Conservation (phyloP, 1,139 yeast genomes). For the Saccharomyces pastorianus region DNA sequence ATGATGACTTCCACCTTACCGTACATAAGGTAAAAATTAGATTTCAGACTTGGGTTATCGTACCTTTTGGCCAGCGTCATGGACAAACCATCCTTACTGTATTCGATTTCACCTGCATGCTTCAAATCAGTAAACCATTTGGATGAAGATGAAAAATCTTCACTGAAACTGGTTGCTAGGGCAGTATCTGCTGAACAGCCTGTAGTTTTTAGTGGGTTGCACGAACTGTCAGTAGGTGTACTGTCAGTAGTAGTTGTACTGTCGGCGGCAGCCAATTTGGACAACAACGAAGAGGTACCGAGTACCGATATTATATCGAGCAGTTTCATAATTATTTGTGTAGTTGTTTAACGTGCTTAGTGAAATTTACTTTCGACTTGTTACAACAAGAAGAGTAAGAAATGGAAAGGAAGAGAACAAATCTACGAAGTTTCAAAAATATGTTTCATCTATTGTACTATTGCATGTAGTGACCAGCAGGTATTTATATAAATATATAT, state of each 20-base stretch:
- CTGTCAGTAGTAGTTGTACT: not conserved
- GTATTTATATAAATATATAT: not conserved
- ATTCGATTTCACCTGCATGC: slow-evolving; percentile 18
- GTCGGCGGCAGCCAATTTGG: slow-evolving; percentile 4
- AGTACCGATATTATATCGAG: not conserved
- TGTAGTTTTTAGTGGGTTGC: slow-evolving; percentile 37
- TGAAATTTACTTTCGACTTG: too few relatives aligned
- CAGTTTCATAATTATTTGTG: not conserved
- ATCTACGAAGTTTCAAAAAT: not conserved
- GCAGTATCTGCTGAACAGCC: slow-evolving; percentile 47
- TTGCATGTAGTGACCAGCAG: not conserved
- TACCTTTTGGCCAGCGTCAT: slow-evolving; percentile 51
- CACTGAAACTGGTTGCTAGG: slow-evolving; percentile 45
- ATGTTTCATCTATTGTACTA: not conserved
- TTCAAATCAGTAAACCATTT: slow-evolving; percentile 36
- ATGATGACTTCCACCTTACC: slow-evolving; percentile 70
- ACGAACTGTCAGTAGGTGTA: slow-evolving; percentile 22
- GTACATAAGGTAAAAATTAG: slow-evolving; percentile 77
- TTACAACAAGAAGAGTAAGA: too few relatives aligned
- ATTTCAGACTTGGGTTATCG: slow-evolving; percentile 68
- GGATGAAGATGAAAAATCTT: slow-evolving; percentile 41
- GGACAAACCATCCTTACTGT: slow-evolving; percentile 46
- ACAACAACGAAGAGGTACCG: slow-evolving; percentile 3
- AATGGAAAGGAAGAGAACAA: too few relatives aligned
- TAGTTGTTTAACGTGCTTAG: not conserved